Evolutionary conservation across 2,329 filamentous ascomycete species (phyloP), one percentile per base, ranked within the genome.

Genomic region (Knufia fluminis): DNA sequence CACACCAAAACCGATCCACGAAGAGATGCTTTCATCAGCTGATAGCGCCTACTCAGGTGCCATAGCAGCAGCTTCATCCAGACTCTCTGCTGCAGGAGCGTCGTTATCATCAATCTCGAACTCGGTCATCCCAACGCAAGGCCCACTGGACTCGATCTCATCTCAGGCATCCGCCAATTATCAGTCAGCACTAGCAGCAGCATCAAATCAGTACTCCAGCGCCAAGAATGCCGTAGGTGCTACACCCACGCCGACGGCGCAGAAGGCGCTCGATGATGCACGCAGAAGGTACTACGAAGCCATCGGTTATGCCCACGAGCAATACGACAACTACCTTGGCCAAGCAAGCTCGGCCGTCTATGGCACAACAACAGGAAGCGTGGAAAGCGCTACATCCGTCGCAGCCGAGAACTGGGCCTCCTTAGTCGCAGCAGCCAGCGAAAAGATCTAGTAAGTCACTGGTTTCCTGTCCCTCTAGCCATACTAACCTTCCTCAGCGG

Each of bases 281-380:
- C 62, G 79, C 72, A 62, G 82, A 74, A 70, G 83, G 50, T 91
- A 91, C 65, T 90, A 88, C 58, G 83, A 87, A 55, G 86, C 83
- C 9, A 66, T 92, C 20, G 87, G 87, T 23, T 66, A 87, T 39
- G 87, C 88, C 1, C 84, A 94, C 60, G 86, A 82, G 38, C 79
- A 83, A 32, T 92, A 92, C 64, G 80, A 82, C 3, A 82, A 83
- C 44, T 91, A 92, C 60, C 56, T 92, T 1, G 74, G 74, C 10
- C 80, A 82, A 3, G 86, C 85, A 6, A 87, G 84, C 8, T 80
- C 77, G 31, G 85, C 82, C 10, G 54, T 73, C 17, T 73, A 70
- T 53, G 74, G 75, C 46, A 66, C 71, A 20, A 57, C 68, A 23
- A 65, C 70, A 2, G 67, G 68, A 9, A 58, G 60, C 28, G 51